Conservation (phyloP, 148 eudicot genomes). For the Camellia granthamiana region DNA sequence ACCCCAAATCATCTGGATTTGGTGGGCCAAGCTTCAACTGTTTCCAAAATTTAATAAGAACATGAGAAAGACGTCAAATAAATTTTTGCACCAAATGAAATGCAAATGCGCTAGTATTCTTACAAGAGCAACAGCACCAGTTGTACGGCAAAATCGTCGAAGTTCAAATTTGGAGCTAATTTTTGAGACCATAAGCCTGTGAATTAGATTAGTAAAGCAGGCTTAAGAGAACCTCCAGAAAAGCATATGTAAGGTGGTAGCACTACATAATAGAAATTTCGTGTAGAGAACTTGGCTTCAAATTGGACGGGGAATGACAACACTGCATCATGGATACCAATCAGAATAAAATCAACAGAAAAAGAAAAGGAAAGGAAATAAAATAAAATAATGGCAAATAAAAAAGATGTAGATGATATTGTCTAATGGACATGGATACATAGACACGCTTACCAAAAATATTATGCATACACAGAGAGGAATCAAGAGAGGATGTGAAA, state of each 20-base stretch:
- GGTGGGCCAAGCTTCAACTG: constrained; percentile 95
- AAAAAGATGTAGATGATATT: background rate
- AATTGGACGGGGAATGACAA: too few relatives aligned
- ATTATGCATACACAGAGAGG: background rate
- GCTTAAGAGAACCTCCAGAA: too few relatives aligned
- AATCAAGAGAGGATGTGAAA: background rate
- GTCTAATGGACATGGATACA: too few relatives aligned
- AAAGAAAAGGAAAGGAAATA: background rate
- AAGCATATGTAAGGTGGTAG: too few relatives aligned
- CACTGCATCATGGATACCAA: too few relatives aligned
- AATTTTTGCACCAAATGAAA: background rate
- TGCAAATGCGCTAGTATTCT: constrained; percentile 18
- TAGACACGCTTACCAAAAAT: too few relatives aligned
- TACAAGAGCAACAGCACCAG: constrained; percentile 90
- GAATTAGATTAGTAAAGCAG: too few relatives aligned
- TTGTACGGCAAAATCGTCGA: constrained; percentile 90
- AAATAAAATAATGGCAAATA: background rate
- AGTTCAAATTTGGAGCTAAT: constrained; percentile 90
- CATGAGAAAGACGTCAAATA: background rate
- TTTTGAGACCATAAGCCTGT: constrained; percentile 92
- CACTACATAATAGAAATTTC: too few relatives aligned
- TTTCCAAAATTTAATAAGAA: constrained; percentile 14
- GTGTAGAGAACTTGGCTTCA: too few relatives aligned
- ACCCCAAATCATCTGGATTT: constrained; percentile 80
- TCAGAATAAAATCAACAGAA: background rate